A percentile compares a stretch with the other conserved stretches of the same genome.
These are phyloP conservation scores for Huntiella savannae DNA, from an alignment of 2,329 filamentous ascomycete species.

Conservation along the genomic window DNA sequence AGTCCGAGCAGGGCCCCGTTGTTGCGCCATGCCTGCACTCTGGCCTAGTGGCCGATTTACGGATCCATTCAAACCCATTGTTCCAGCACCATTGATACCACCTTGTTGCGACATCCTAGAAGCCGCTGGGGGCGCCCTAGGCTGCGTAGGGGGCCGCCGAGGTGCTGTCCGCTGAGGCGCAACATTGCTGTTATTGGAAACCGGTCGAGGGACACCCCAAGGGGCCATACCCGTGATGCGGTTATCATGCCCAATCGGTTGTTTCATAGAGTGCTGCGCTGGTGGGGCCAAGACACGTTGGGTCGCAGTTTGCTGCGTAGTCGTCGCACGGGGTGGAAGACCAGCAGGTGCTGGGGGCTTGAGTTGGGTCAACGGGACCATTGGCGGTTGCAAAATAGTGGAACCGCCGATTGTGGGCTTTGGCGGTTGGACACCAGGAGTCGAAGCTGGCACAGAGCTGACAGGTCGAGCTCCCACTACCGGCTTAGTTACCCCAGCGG, in stretches of 20 bases:
- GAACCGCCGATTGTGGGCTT: background rate
- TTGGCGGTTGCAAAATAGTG: constrained; percentile 5
- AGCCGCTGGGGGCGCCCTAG: background rate
- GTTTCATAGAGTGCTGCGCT: background rate
- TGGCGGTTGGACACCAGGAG: background rate
- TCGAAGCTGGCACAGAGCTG: background rate
- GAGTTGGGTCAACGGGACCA: constrained; percentile 5
- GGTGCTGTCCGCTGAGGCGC: background rate
- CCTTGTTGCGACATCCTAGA: background rate
- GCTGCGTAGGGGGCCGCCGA: background rate
- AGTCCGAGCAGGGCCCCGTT: background rate
- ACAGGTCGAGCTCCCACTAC: background rate
- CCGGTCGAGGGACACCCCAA: constrained; percentile 7
- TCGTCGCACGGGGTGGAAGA: background rate
- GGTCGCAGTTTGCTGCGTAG: background rate
- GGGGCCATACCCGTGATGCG: constrained; percentile 7
- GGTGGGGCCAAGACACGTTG: background rate
- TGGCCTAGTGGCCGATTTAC: background rate
- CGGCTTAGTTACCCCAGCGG: background rate
- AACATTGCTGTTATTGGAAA: background rate
- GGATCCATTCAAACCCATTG: too few species aligned
- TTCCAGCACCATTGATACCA: background rate
- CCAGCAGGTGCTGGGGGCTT: constrained; percentile 8
- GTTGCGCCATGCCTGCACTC: background rate
- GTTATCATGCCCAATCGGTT: background rate